Evolutionary conservation across 2,329 filamentous ascomycete species (phyloP).

Genomic region (Botryotinia convoluta): DNA sequence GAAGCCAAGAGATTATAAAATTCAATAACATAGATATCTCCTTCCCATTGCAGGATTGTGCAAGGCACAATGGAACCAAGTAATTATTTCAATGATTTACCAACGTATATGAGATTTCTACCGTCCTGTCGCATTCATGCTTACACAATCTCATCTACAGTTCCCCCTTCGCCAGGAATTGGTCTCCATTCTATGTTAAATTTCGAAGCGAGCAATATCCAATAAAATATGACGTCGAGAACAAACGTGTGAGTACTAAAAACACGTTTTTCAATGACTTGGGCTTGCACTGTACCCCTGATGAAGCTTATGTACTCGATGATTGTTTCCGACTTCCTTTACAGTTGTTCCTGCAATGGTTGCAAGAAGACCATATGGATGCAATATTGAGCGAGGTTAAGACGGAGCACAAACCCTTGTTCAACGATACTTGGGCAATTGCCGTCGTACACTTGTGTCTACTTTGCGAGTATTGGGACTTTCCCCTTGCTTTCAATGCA

Average conservation of each 20-base stretch:
- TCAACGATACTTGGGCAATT: background rate
- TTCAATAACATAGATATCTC: background rate
- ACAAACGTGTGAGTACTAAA: background rate
- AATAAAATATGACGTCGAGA: background rate
- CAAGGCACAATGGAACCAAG: background rate
- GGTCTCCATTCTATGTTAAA: background rate
- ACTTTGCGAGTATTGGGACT: background rate
- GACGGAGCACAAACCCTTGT: background rate
- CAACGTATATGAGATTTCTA: background rate
- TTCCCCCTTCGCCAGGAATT: background rate
- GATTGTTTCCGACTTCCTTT: background rate
- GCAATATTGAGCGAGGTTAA: background rate
- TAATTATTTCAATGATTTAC: background rate
- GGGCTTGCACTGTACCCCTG: background rate
- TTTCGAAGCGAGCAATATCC: background rate
- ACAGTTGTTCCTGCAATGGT: background rate
- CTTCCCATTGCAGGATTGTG: background rate
- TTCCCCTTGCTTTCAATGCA: background rate
- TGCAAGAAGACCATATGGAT: background rate
- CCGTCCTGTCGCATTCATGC: background rate
- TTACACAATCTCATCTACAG: background rate
- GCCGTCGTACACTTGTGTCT: background rate
- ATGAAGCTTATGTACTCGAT: background rate
- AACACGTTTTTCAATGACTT: background rate
- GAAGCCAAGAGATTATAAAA: background rate